Evolutionary conservation across 495 filamentous ascomycete species (phyloP).

Genomic region (Penicillium parvum): DNA sequence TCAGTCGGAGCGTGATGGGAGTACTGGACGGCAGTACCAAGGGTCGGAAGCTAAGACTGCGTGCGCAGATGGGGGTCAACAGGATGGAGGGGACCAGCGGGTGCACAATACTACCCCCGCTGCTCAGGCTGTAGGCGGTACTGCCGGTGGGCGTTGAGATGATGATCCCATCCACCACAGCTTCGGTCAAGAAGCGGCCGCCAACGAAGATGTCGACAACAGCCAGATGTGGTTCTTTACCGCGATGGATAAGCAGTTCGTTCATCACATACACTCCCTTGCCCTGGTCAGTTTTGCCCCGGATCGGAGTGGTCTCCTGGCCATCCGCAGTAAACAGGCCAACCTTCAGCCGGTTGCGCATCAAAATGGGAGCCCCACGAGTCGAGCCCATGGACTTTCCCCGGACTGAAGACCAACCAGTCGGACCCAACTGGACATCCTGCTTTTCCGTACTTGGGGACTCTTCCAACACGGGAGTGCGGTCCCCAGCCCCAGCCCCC

Average conservation of each 20-base stretch:
- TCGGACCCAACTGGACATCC: constrained; percentile 29
- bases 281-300: constrained; percentile 35
- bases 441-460: constrained; percentile 9
- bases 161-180: constrained; percentile 91
- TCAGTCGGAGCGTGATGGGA: constrained; percentile 75
- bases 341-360: constrained; percentile 81
- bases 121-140: constrained; percentile 89
- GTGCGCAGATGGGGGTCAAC: constrained; percentile 89
- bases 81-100: constrained; percentile 82
- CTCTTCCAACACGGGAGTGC: constrained; percentile 32
- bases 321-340: constrained; percentile 67
- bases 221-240: constrained; percentile 80
- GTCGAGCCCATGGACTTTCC: constrained; percentile 77
- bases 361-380: constrained; percentile 71
- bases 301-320: constrained; percentile 35
- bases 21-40: constrained; percentile 84
- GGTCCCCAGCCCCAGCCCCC: constrained; percentile 59
- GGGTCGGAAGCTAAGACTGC: constrained; percentile 86
- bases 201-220: constrained; percentile 86
- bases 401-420: constrained; percentile 66
- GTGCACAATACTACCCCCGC: constrained; percentile 92
- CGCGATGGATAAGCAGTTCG: constrained; percentile 89
- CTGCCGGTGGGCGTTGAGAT: constrained; percentile 90
- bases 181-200: constrained; percentile 81
- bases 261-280: constrained; percentile 82